phyloP scores from a whole-genome alignment of 768 basidiomycete species.

The Kwoniella bestiolae region DNA sequence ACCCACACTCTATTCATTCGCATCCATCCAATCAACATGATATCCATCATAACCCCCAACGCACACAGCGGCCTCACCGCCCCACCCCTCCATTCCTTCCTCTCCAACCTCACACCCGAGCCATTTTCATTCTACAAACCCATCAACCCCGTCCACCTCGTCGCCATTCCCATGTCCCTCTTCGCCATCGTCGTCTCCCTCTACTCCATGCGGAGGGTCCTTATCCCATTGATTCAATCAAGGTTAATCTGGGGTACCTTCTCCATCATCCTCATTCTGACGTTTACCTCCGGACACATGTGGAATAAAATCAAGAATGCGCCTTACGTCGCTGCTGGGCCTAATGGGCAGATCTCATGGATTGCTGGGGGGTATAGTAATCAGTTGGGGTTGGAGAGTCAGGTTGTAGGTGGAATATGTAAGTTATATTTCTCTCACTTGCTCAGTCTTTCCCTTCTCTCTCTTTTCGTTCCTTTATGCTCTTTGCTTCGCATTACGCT shows the following conservation, averaged over 20 bases:
- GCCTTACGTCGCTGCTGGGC: slow-evolving; percentile 67
- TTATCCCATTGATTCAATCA: slow-evolving; percentile 51
- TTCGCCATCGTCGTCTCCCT: slow-evolving; percentile 59
- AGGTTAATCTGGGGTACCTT: slow-evolving; percentile 59
- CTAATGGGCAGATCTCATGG: slow-evolving; percentile 66
- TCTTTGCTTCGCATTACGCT: neutral
- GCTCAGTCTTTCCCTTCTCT: neutral
- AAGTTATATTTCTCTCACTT: slow-evolving; percentile 55
- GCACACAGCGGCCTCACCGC: slow-evolving; percentile 77
- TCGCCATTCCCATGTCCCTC: slow-evolving; percentile 63
- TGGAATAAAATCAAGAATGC: slow-evolving; percentile 86
- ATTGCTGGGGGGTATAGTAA: slow-evolving; percentile 86
- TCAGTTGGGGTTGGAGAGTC: slow-evolving; percentile 90
- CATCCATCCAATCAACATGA: neutral
- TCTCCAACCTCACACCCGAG: slow-evolving; percentile 75
- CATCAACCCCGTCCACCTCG: slow-evolving; percentile 61
- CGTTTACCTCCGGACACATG: slow-evolving; percentile 96
- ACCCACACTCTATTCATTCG: neutral
- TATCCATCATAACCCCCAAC: slow-evolving; percentile 12
- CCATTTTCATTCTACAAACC: slow-evolving; percentile 79
- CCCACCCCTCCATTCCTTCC: slow-evolving; percentile 72
- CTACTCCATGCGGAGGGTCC: slow-evolving; percentile 53
- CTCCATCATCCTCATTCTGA: slow-evolving; percentile 67
- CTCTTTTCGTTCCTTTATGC: too few relatives aligned
- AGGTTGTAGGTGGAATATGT: slow-evolving; percentile 86